Evolutionary conservation across 177 flowering plant genomes (phyloP).

Genomic region (Telopea speciosissima): DNA sequence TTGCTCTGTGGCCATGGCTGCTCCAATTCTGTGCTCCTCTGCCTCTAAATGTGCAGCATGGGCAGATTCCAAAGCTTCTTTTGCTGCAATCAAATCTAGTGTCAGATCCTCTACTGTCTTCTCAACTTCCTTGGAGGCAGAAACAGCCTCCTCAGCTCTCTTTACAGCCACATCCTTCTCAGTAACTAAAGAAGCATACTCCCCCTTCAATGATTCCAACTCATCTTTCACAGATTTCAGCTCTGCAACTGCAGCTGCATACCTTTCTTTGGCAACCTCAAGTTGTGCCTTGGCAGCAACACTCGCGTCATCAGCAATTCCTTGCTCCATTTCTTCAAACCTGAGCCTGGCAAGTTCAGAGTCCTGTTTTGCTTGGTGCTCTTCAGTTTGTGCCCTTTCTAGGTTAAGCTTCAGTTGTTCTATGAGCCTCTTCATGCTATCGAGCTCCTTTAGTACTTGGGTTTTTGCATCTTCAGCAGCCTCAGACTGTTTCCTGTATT

Average conservation of each 20-base stretch:
- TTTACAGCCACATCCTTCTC: conserved; percentile 63
- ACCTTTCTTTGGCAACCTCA: conserved; percentile 78
- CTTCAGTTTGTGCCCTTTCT: conserved; percentile 85
- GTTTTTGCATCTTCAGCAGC: conserved; percentile 63
- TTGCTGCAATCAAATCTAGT: conserved; percentile 67
- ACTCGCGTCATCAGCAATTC: conserved; percentile 80
- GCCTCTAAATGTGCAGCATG: conserved; percentile 89
- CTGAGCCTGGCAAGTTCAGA: conserved; percentile 76
- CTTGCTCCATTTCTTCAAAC: conserved; percentile 83
- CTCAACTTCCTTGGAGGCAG: conserved; percentile 69
- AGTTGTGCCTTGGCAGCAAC: conserved; percentile 89
- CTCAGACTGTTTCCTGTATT: conserved; percentile 43
- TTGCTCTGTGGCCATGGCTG: conserved; percentile 74
- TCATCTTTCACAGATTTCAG: conserved; percentile 67
- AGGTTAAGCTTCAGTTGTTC: conserved; percentile 79
- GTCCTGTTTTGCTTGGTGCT: conserved; percentile 88
- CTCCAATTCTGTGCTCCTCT: conserved; percentile 74
- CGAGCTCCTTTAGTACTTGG: conserved; percentile 62
- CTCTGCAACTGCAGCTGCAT: conserved; percentile 60
- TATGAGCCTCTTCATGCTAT: conserved; percentile 66
- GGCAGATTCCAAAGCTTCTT: conserved; percentile 78
- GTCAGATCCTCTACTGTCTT: conserved; percentile 78
- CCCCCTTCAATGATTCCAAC: conserved; percentile 39
- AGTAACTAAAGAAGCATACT: conserved; percentile 41
- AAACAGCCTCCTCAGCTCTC: conserved; percentile 57